phyloP scores from a whole-genome alignment of 1,284 basidiomycete genomes.

The Malassezia psittaci region DNA sequence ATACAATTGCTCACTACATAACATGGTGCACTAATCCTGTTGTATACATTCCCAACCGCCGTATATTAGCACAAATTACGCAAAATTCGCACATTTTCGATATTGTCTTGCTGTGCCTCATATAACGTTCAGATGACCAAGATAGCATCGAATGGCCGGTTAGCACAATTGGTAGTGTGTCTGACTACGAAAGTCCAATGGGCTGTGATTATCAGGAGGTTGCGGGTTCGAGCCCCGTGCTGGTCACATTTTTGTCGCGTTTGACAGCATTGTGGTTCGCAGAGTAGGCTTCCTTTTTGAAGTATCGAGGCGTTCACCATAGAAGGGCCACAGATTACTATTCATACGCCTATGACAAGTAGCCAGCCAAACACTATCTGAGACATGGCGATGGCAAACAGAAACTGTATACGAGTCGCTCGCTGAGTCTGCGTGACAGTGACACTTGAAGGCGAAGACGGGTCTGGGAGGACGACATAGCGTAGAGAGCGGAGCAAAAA shows the following conservation, averaged over 20 bases:
- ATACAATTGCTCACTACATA: no score
- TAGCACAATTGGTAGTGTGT: slow-evolving; percentile 24
- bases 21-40: no score
- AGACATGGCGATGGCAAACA: slow-evolving; percentile 62
- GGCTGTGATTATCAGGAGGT: slow-evolving; percentile 17
- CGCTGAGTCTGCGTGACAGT: slow-evolving; percentile 71
- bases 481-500: slow-evolving; percentile 86
- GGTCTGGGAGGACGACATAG: slow-evolving; percentile 72
- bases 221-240: slow-evolving; percentile 23
- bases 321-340: background rate
- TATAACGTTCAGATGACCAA: no score
- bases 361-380: slow-evolving; percentile 55
- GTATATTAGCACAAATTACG: no score
- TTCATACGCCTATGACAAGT: slow-evolving; percentile 33
- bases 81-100: no score
- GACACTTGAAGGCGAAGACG: slow-evolving; percentile 50
- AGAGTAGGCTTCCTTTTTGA: no score
- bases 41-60: no score
- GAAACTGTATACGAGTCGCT: slow-evolving; percentile 67
- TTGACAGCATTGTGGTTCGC: background rate
- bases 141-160: slow-evolving; percentile 10
- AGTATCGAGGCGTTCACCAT: no score
- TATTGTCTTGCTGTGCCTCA: no score
- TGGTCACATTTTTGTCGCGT: slow-evolving; percentile 13
- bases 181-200: slow-evolving; percentile 16